These are phyloP conservation scores for Candida nemodendra DNA, from an alignment of 805 yeast species.

Conservation along the genomic window DNA sequence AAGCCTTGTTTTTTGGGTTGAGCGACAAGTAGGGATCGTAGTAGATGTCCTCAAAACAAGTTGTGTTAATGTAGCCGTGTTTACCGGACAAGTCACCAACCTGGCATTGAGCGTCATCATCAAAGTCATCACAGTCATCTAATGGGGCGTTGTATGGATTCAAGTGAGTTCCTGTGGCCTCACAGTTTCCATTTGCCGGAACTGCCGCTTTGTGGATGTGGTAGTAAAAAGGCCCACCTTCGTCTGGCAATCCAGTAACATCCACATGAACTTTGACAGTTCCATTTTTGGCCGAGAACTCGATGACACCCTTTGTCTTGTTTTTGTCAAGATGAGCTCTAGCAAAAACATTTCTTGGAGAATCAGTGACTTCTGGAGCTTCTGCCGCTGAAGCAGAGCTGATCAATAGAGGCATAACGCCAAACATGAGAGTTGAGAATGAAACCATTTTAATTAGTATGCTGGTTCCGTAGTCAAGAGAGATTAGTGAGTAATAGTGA, in stretches of 20 bases:
- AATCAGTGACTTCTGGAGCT: slow-evolving; percentile 51
- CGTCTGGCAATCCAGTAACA: slow-evolving; percentile 63
- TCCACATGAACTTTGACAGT: slow-evolving; percentile 67
- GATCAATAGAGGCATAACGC: slow-evolving; percentile 12
- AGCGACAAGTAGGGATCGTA: slow-evolving; percentile 66
- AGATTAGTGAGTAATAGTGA: no score
- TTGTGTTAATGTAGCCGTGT: slow-evolving; percentile 70
- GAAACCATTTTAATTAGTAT: slow-evolving; percentile 20
- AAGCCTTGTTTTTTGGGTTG: slow-evolving; percentile 53
- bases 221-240: slow-evolving; percentile 67
- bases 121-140: slow-evolving; percentile 46
- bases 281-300: slow-evolving; percentile 59
- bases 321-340: slow-evolving; percentile 56
- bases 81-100: slow-evolving; percentile 78
- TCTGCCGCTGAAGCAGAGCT: slow-evolving; percentile 32
- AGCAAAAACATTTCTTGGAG: slow-evolving; percentile 51
- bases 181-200: slow-evolving; percentile 51
- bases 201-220: slow-evolving; percentile 64
- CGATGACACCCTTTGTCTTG: slow-evolving; percentile 49
- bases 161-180: slow-evolving; percentile 54
- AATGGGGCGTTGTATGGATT: slow-evolving; percentile 61
- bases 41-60: slow-evolving; percentile 64
- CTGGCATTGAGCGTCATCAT: slow-evolving; percentile 57
- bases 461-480: no score
- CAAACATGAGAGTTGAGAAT: slow-evolving; percentile 10